Percentiles rank a stretch among this genome's conserved stretches.
These are phyloP conservation scores for Canavalia ensiformis DNA, from an alignment of 306 rosid genomes.

Conservation along the genomic window DNA sequence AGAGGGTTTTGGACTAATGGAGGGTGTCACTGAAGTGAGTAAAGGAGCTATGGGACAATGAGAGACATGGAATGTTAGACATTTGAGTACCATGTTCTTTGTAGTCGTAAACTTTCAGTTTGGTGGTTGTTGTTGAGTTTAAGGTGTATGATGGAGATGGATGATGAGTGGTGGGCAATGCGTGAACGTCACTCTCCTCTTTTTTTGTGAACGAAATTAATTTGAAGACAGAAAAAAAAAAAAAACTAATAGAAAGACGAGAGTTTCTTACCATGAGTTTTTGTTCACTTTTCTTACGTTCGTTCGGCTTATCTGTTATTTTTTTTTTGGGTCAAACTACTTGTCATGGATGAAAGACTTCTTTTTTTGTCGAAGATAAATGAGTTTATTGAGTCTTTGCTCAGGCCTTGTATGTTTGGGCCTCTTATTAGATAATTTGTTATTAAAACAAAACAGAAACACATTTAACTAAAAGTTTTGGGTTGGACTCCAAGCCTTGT, in stretches of 20 bases:
- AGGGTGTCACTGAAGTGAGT: background rate
- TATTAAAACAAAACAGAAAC: too few relatives aligned
- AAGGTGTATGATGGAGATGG: conserved; percentile 39
- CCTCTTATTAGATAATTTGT: background rate
- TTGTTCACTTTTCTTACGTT: too few relatives aligned
- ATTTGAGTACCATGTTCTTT: conserved; percentile 55
- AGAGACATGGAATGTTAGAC: conserved; percentile 49
- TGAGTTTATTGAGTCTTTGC: background rate
- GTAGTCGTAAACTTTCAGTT: conserved; percentile 11
- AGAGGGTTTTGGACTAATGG: conserved; percentile 37
- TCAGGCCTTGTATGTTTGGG: background rate
- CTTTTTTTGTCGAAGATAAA: too few relatives aligned
- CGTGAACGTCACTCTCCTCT: background rate
- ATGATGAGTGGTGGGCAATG: conserved; percentile 43
- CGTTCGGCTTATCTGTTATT: too few relatives aligned
- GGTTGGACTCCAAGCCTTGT: too few relatives aligned
- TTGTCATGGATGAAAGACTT: too few relatives aligned
- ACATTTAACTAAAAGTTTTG: too few relatives aligned
- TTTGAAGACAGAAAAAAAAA: background rate
- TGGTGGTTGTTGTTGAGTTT: conserved; percentile 1
- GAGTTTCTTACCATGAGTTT: too few relatives aligned
- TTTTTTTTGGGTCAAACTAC: too few relatives aligned
- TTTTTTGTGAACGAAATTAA: conserved; percentile 28
- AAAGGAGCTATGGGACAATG: conserved; percentile 38
- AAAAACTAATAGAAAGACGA: too few relatives aligned